These are phyloP conservation scores for Deakozyma indianensis DNA, from an alignment of 805 yeast genomes.

Conservation along the genomic window DNA sequence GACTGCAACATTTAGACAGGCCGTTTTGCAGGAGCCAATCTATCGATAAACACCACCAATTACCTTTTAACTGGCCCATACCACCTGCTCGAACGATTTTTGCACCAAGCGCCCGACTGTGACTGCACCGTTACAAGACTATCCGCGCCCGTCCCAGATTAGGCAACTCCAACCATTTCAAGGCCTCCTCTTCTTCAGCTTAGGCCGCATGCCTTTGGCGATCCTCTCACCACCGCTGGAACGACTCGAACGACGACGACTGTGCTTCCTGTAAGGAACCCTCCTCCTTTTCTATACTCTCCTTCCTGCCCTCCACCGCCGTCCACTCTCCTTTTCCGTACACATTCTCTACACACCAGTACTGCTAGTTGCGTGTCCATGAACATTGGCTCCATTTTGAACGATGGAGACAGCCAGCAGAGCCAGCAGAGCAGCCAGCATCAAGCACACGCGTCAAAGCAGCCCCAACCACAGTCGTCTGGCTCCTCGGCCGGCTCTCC, in stretches of 20 bases:
- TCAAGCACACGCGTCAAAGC: neutral
- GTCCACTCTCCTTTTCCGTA: neutral
- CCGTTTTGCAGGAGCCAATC: neutral
- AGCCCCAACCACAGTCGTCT: too few relatives aligned
- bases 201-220: neutral
- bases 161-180: neutral
- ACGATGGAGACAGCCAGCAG: neutral
- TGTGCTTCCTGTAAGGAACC: neutral
- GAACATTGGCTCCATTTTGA: slow-evolving; percentile 1
- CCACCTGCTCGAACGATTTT: neutral
- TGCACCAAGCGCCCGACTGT: neutral
- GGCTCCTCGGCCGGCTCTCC: too few relatives aligned
- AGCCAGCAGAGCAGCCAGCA: neutral
- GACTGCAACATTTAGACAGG: neutral
- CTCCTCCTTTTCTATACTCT: neutral
- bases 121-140: neutral
- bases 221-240: neutral
- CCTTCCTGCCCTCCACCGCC: neutral
- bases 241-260: neutral
- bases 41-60: neutral
- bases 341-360: neutral
- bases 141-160: neutral
- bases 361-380: neutral
- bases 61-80: neutral
- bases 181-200: neutral